Evolutionary conservation across 1,284 basidiomycete genomes (phyloP), one percentile per base, ranked within the genome.

Genomic region (Ustilago tritici): DNA sequence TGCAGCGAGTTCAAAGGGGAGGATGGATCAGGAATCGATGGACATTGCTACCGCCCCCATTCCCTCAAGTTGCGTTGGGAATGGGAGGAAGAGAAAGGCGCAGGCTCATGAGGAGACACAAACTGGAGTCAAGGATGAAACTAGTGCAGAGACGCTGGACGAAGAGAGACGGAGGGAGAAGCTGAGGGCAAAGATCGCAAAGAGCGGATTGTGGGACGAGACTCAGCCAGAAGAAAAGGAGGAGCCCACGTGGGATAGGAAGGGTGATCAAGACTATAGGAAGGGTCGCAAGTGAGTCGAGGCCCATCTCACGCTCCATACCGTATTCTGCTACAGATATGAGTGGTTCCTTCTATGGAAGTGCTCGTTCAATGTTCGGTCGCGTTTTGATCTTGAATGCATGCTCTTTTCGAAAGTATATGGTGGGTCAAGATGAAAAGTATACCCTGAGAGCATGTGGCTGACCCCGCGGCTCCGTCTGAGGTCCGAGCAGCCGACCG

Each of bases 171-270:
- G 59, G 17, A 49, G 67, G 6, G 71, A 72, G 23, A 69, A 61
- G 60, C 56, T 65, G 54, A 47, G 69, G 4, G 65, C 69, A 52
- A 73, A 67, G 52, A 73, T 76, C 36, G 73, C 69, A 23, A 70
- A 63, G 54, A 69, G 72, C 58, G 79, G 75, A 5, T 35, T 82
- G 19, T 83, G 82, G 82, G 79, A 82, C 56, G 82, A 83, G 66
- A 83, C 82, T 15, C 82, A 83, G 62, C 75, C 74, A 4, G 80
- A 83, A 46, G 82, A 83, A 60, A 61, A 65, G 54, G 82, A 83
- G 64, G 59, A 31, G 7, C 75, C 75, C 54, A 82, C 82, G 63
- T 83, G 81, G 81, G 82, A 83, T 38, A 55, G 70, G 17, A 68
- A 69, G 52, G 82, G 82, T 23, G 82, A 83, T 56, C 64, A 69